Evolutionary conservation across 352 stramenopile species (phyloP).

Genomic region (Phytophthora boehmeriae): DNA sequence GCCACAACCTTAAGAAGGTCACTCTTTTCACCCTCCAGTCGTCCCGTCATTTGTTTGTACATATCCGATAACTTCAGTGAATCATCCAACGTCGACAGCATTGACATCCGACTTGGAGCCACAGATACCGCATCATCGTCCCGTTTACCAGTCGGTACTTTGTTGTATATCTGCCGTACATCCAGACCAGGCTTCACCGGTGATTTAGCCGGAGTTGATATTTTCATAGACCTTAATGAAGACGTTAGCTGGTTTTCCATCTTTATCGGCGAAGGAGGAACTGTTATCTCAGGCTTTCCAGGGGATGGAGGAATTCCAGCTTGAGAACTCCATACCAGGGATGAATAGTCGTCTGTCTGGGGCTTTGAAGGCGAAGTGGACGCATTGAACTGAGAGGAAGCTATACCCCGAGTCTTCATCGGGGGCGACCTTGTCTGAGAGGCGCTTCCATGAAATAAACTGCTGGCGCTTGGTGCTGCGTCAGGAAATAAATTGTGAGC

Average conservation of each 20-base stretch:
- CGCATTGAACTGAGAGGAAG: slow-evolving; percentile 2
- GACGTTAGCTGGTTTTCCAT: slow-evolving; percentile 23
- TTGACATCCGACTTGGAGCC: slow-evolving; percentile 38
- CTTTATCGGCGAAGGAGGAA: slow-evolving; percentile 6
- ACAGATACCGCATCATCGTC: slow-evolving; percentile 40
- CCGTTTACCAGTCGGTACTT: slow-evolving; percentile 27
- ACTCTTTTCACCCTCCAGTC: slow-evolving; percentile 77
- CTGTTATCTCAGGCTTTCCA: slow-evolving; percentile 2
- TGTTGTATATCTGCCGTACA: slow-evolving; percentile 24
- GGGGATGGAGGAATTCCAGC: slow-evolving; percentile 22
- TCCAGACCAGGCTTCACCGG: slow-evolving; percentile 28
- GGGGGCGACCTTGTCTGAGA: slow-evolving; percentile 6
- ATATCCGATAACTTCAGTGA: slow-evolving; percentile 72
- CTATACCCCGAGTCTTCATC: slow-evolving; percentile 7
- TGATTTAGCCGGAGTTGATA: slow-evolving; percentile 24
- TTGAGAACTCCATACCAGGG: slow-evolving; percentile 14
- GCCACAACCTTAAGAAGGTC: slow-evolving; percentile 74
- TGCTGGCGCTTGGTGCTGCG: slow-evolving; percentile 36
- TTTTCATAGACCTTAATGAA: slow-evolving; percentile 24
- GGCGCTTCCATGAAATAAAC: slow-evolving; percentile 36
- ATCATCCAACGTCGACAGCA: slow-evolving; percentile 60
- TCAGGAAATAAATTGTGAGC: slow-evolving; percentile 42
- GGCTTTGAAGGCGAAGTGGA: slow-evolving; percentile 16
- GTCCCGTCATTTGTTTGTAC: slow-evolving; percentile 85
- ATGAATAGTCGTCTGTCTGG: slow-evolving; percentile 12